These are phyloP conservation scores for Articulospora tetracladia DNA, from an alignment of 495 filamentous ascomycete species.

Conservation along the genomic window DNA sequence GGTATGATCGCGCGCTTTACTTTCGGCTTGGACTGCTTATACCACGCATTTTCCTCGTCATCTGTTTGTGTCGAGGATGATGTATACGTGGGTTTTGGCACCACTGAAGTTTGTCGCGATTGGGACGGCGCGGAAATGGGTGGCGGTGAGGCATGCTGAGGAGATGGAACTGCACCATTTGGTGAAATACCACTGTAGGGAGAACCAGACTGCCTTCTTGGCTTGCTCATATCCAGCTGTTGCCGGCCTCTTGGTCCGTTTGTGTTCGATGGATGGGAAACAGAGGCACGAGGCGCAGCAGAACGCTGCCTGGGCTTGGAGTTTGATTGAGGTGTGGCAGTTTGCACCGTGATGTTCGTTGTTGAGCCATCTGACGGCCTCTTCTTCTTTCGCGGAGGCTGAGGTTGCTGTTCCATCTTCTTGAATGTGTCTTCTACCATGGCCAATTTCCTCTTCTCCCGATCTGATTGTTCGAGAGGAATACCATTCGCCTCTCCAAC, in stretches of 20 bases:
- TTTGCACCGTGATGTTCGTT: slow-evolving; percentile 25
- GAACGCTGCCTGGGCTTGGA: slow-evolving; percentile 22
- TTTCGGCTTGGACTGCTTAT: slow-evolving; percentile 29
- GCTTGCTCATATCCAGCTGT: slow-evolving; percentile 46
- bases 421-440: slow-evolving; percentile 75
- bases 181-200: slow-evolving; percentile 40
- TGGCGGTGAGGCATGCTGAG: slow-evolving; percentile 4
- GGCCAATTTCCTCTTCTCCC: slow-evolving; percentile 84
- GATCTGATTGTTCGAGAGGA: slow-evolving; percentile 68
- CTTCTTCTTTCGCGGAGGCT: slow-evolving; percentile 53
- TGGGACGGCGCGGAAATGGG: not conserved
- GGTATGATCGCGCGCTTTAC: slow-evolving; percentile 39
- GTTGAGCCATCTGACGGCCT: slow-evolving; percentile 53
- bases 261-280: slow-evolving; percentile 18
- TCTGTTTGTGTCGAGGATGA: slow-evolving; percentile 49
- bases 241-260: slow-evolving; percentile 35
- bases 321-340: slow-evolving; percentile 32
- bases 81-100: slow-evolving; percentile 32
- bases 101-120: slow-evolving; percentile 31
- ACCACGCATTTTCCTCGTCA: slow-evolving; percentile 41
- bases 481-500: slow-evolving; percentile 46
- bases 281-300: slow-evolving; percentile 28
- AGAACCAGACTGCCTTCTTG: slow-evolving; percentile 43
- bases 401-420: slow-evolving; percentile 58
- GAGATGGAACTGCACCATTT: slow-evolving; percentile 18